Conservation (phyloP, 148 eudicot genomes). For the Rhododendron ferrugineum region DNA sequence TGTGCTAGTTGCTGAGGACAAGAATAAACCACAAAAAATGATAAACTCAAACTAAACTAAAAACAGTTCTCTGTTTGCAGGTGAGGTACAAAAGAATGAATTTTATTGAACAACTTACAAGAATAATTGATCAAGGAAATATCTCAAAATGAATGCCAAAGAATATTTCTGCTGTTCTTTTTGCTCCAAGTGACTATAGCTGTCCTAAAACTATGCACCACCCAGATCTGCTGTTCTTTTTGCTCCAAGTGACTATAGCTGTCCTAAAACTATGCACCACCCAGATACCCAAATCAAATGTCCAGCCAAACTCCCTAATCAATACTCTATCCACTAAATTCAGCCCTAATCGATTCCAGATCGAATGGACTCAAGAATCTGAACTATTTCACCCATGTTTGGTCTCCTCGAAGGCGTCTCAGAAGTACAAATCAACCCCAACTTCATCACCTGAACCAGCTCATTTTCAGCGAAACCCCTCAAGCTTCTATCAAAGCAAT, state of each 20-base stretch:
- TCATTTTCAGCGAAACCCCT: constrained; percentile 67
- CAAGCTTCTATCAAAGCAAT: constrained; percentile 78
- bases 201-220: constrained; percentile 3
- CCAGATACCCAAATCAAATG: constrained; percentile 9
- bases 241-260: constrained; percentile 7
- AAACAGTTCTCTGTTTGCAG: not conserved
- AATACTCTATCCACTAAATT: not conserved
- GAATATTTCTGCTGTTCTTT: constrained; percentile 28
- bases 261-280: constrained; percentile 1
- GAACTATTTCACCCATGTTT: constrained; percentile 88
- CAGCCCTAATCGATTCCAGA: constrained; percentile 24
- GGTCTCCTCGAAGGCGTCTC: constrained; percentile 75
- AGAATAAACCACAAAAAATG: not conserved
- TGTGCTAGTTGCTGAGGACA: not conserved
- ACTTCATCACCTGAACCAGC: constrained; percentile 81
- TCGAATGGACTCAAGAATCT: constrained; percentile 76
- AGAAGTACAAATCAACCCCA: constrained; percentile 81
- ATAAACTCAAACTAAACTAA: not conserved
- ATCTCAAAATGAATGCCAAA: constrained; percentile 42
- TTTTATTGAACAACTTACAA: constrained; percentile 27
- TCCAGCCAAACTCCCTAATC: not conserved
- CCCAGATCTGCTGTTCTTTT: constrained; percentile 17
- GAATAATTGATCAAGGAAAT: constrained; percentile 23
- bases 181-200: constrained; percentile 7
- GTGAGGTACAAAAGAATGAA: constrained; percentile 28